Base-by-base conservation (phyloP, 148 eudicot species). In the Rheum nobile region DNA sequence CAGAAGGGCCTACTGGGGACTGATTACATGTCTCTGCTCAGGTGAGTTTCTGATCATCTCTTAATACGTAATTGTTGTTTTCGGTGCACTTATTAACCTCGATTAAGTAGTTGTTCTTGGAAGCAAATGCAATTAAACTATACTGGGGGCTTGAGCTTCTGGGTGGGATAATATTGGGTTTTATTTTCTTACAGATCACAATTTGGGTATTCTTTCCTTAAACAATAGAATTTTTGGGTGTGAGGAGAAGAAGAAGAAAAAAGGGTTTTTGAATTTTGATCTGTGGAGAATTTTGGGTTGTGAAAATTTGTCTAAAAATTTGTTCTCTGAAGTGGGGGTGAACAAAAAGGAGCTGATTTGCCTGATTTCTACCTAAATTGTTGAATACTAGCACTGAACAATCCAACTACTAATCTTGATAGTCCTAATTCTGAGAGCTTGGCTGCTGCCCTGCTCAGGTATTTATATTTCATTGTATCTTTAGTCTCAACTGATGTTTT, bases 331-430 rank as follows among this genome's bases (percentile, higher is more conserved):
- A 52, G 26, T 16, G 59, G 59, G 59, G 26, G 13, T 8, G 59
- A 52, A 17, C 12, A 52, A 59, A 11, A 22, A 22, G 29, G 67
- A 24, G 32, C 67, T 59, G 67, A 59, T 38, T 43, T 16, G 37
- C 37, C 4, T 2, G 4, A 2, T 34, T 95, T 95, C 81, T 95
- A 97, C 83, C 96, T 95, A 54, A 86, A 95, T 76, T 95, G 99
- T 78, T 97, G 99, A 71, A 95, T 95, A 75, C 85, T 95, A 72
- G 97, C 97, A 74, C 96, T 95, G 38, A 97, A 95, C 83, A 97
- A 95, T 77, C 99, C 99, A 73, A 95, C 99, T 21, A 95, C 99
- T 42, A 95, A 95, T 79, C 79, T 95, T 76, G 99, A 95, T 81
- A 92, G 90, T 67, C 99, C 99, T 6, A 95, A 95, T 80, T 81